phyloP scores from a whole-genome alignment of 2,329 filamentous ascomycete genomes.

The Byssoonygena ceratinophila region DNA sequence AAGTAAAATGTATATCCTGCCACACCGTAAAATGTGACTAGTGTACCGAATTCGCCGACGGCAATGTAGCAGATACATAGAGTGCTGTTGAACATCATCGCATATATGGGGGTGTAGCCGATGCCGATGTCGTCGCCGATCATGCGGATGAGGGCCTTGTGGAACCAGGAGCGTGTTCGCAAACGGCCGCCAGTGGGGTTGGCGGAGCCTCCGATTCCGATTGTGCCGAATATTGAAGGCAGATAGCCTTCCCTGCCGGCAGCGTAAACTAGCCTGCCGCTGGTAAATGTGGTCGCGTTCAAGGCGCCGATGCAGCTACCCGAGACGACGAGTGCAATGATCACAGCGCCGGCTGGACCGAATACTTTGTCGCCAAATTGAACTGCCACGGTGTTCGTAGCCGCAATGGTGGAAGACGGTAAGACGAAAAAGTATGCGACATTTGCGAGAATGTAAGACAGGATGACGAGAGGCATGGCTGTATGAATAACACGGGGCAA shows the following conservation, averaged over 20 bases:
- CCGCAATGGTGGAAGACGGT: conserved; percentile 67
- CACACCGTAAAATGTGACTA: conserved; percentile 95
- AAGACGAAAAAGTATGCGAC: conserved; percentile 90
- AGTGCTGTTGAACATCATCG: conserved; percentile 67
- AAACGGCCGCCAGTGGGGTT: conserved; percentile 27
- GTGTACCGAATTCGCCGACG: conserved; percentile 79
- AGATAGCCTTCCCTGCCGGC: conserved; percentile 94
- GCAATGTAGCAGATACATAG: conserved; percentile 69
- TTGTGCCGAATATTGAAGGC: conserved; percentile 67
- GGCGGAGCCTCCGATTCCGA: conserved; percentile 52
- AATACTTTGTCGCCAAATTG: conserved; percentile 87
- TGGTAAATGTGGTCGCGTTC: conserved; percentile 90
- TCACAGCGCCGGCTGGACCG: conserved; percentile 66
- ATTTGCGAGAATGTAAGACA: conserved; percentile 83
- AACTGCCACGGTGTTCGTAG: conserved; percentile 89
- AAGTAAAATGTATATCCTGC: conserved; percentile 98
- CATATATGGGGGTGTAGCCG: conserved; percentile 89
- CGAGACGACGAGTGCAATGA: conserved; percentile 80
- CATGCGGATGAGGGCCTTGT: conserved; percentile 49
- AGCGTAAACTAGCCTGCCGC: conserved; percentile 80
- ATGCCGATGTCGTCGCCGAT: conserved; percentile 69
- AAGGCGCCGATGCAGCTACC: conserved; percentile 89
- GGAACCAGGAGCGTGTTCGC: conserved; percentile 44
- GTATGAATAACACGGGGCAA: conserved; percentile 92
- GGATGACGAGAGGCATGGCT: conserved; percentile 85